phyloP scores from a whole-genome alignment of 2,329 filamentous ascomycete species.

The Drechslerella coelobrocha region DNA sequence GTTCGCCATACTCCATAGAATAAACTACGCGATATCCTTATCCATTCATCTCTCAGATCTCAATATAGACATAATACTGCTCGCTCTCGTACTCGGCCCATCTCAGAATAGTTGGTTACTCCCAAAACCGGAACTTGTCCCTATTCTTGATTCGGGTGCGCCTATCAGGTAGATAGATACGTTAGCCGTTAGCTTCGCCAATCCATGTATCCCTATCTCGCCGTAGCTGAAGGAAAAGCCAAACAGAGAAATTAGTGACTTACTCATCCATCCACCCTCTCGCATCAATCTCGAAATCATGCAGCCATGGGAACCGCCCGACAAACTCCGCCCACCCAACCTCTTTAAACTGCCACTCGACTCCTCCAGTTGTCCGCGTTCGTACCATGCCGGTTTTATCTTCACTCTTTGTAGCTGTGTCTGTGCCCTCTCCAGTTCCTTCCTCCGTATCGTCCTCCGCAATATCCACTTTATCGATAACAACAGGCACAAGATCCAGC shows the following conservation, averaged over 20 bases:
- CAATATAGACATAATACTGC: too few relatives aligned
- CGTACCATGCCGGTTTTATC: neutral
- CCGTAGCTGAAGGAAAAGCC: neutral
- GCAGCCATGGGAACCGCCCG: slow-evolving; percentile 37
- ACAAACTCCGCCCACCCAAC: slow-evolving; percentile 46
- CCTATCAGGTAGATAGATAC: slow-evolving; percentile 5
- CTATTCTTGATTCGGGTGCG: slow-evolving; percentile 33
- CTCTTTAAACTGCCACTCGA: slow-evolving; percentile 33
- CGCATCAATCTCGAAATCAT: slow-evolving; percentile 48
- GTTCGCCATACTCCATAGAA: too few relatives aligned
- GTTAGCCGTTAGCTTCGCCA: too few relatives aligned
- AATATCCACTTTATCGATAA: slow-evolving; percentile 29
- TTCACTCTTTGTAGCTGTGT: neutral
- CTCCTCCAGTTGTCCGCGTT: slow-evolving; percentile 5
- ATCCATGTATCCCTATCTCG: too few relatives aligned
- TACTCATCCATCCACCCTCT: slow-evolving; percentile 49
- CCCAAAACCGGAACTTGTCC: slow-evolving; percentile 41
- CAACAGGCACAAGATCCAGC: slow-evolving; percentile 39
- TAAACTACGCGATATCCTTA: too few relatives aligned
- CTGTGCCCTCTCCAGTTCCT: neutral
- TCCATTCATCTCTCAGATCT: too few relatives aligned
- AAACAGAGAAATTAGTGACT: neutral
- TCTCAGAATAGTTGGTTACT: slow-evolving; percentile 1
- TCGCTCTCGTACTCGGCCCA: too few relatives aligned
- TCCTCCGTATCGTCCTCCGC: neutral